Percentiles rank a stretch among this genome's conserved stretches.
Evolutionary conservation across 371 early-diverging fungal genomes (phyloP).

Genomic region (Batrachochytrium dendrobatidis): DNA sequence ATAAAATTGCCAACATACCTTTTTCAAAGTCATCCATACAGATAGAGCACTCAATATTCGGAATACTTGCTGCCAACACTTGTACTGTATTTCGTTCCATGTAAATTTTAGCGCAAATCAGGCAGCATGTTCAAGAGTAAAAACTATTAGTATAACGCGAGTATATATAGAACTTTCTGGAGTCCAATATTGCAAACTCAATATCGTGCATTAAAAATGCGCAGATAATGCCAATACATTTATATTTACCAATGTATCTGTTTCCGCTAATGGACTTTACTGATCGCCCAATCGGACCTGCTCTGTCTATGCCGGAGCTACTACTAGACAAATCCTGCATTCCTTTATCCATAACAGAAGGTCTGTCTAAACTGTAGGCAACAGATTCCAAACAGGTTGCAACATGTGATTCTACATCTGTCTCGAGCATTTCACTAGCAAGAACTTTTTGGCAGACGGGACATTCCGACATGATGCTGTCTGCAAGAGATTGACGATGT

Average conservation of each 20-base stretch:
- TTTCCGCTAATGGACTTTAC: constrained; percentile 43
- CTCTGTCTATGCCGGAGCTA: constrained; percentile 7
- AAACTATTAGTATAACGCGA: too few relatives aligned
- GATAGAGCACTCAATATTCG: constrained; percentile 68
- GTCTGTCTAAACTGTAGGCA: constrained; percentile 7
- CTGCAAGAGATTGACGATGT: constrained; percentile 9
- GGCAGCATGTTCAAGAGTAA: neutral
- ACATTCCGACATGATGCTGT: constrained; percentile 62
- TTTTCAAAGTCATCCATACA: constrained; percentile 83
- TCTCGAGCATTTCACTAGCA: constrained; percentile 28
- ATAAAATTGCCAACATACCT: too few relatives aligned
- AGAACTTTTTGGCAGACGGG: constrained; percentile 64
- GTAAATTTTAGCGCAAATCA: neutral
- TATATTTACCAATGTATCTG: constrained; percentile 59
- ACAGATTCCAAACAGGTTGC: constrained; percentile 59
- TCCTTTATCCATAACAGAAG: neutral
- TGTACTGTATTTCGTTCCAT: constrained; percentile 17
- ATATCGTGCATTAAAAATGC: constrained; percentile 1
- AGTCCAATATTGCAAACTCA: too few relatives aligned
- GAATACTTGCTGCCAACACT: constrained; percentile 19
- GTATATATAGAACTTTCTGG: too few relatives aligned
- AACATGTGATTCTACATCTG: constrained; percentile 59
- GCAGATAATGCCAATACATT: constrained; percentile 4
- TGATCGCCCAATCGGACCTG: constrained; percentile 18
- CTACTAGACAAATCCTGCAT: constrained; percentile 8